These are phyloP conservation scores for Plasmodium gonderi DNA, from an alignment of 169 alveolate species.

Conservation along the genomic window DNA sequence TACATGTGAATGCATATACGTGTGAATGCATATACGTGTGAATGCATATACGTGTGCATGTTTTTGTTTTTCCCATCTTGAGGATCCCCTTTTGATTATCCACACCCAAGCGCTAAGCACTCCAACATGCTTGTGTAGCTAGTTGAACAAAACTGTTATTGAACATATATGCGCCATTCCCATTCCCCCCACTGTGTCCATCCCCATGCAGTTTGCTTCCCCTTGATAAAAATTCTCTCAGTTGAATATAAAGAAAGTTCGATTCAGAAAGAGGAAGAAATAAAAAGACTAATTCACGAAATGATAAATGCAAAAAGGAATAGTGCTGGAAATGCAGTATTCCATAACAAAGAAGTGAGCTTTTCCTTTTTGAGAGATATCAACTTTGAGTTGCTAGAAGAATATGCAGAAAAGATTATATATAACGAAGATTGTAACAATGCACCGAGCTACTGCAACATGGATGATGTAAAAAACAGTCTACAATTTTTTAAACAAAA, in stretches of 20 bases:
- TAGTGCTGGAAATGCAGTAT: neutral
- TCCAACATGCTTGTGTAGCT: neutral
- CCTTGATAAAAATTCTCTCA: conserved; percentile 55
- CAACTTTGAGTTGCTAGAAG: conserved; percentile 11
- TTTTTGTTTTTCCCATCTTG: neutral
- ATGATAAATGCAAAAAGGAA: conserved; percentile 12
- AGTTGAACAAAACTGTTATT: neutral
- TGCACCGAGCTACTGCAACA: neutral
- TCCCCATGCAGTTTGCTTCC: conserved; percentile 33
- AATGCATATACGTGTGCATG: neutral
- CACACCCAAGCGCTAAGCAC: too few relatives aligned
- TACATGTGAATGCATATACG: neutral
- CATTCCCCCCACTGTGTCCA: neutral
- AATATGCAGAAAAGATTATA: conserved; percentile 1
- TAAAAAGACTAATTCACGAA: conserved; percentile 19
- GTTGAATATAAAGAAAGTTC: conserved; percentile 27
- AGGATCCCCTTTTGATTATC: neutral
- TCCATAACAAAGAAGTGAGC: neutral
- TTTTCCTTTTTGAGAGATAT: conserved; percentile 19
- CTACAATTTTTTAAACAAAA: conserved; percentile 43
- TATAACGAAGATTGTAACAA: neutral
- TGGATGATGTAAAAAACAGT: neutral
- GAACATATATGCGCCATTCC: neutral
- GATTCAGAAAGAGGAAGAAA: conserved; percentile 33
- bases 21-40: neutral